phyloP scores from a whole-genome alignment of 352 stramenopile genomes.

The Lagenidium sp. region DNA sequence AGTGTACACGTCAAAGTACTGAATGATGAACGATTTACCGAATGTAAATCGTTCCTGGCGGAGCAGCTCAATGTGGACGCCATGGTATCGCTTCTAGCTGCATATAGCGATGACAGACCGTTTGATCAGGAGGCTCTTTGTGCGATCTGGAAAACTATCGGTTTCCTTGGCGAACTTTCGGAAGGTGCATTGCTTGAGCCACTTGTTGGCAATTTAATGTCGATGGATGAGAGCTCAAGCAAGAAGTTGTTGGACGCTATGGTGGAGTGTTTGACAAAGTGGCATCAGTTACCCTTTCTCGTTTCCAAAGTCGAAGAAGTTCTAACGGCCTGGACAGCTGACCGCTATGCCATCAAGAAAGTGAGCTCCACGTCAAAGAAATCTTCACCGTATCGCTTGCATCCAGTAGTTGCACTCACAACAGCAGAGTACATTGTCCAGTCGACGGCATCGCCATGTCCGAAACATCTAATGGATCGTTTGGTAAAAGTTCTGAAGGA shows the following conservation, averaged over 20 bases:
- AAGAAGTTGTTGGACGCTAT: constrained; percentile 71
- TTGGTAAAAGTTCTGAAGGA: constrained; percentile 26
- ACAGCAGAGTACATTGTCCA: constrained; percentile 58
- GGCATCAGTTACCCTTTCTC: constrained; percentile 61
- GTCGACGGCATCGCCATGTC: constrained; percentile 30
- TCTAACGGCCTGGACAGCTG: constrained; percentile 43
- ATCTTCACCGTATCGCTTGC: constrained; percentile 19
- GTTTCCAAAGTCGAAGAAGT: constrained; percentile 49
- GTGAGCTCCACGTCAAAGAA: constrained; percentile 24
- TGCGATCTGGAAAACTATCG: constrained; percentile 67
- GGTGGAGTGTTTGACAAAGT: constrained; percentile 68
- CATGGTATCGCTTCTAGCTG: constrained; percentile 49
- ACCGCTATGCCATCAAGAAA: constrained; percentile 20
- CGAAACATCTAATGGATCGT: constrained; percentile 35
- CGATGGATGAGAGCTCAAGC: constrained; percentile 61
- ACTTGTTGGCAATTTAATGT: constrained; percentile 59
- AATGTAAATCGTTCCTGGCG: constrained; percentile 67
- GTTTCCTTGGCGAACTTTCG: constrained; percentile 52
- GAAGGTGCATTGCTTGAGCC: constrained; percentile 46
- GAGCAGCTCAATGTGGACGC: constrained; percentile 56
- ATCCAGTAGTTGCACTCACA: constrained; percentile 52
- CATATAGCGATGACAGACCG: constrained; percentile 48
- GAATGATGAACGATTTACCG: constrained; percentile 48
- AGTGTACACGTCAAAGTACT: constrained; percentile 69
- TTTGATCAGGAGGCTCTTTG: constrained; percentile 62